Percentiles rank a stretch among this genome's conserved stretches.
These are phyloP conservation scores for Cyberlindnera euphorbiiphila DNA, from an alignment of 805 yeast genomes.

Conservation along the genomic window DNA sequence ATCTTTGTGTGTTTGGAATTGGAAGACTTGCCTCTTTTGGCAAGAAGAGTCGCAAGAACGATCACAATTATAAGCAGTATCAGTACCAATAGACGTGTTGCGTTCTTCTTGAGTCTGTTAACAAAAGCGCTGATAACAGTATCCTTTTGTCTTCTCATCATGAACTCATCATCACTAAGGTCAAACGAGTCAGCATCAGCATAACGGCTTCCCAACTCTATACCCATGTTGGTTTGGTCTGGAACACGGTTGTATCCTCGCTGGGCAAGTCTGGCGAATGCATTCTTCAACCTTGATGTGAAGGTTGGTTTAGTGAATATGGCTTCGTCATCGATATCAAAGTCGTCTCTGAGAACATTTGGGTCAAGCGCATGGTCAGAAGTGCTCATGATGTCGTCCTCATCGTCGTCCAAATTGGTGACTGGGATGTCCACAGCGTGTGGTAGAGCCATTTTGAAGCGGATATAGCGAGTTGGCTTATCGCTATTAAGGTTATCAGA, in stretches of 20 bases:
- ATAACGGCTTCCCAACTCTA: constrained; percentile 18
- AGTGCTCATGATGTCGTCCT: constrained; percentile 29
- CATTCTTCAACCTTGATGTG: constrained; percentile 11
- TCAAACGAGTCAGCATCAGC: constrained; percentile 26
- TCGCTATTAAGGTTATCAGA: no score
- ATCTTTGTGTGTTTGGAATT: constrained; percentile 1
- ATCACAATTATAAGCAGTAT: constrained; percentile 15
- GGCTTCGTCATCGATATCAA: constrained; percentile 19
- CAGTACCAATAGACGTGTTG: constrained; percentile 8
- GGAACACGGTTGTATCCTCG: constrained; percentile 18
- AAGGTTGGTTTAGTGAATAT: constrained; percentile 11
- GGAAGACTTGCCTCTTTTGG: constrained; percentile 5
- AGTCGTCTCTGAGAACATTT: constrained; percentile 24
- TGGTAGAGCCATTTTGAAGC: constrained; percentile 8
- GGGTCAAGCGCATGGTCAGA: constrained; percentile 25
- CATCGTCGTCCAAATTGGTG: constrained; percentile 46
- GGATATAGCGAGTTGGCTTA: background rate
- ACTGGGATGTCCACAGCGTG: constrained; percentile 52
- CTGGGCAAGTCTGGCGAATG: constrained; percentile 6
- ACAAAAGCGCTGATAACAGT: constrained; percentile 2
- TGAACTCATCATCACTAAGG: constrained; percentile 28
- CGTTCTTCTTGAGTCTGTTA: constrained; percentile 5
- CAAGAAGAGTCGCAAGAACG: constrained; percentile 20
- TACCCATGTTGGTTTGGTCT: constrained; percentile 18
- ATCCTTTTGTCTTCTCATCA: constrained; percentile 18